Conservation (phyloP, 129 eudicot species). For the Centella asiatica region DNA sequence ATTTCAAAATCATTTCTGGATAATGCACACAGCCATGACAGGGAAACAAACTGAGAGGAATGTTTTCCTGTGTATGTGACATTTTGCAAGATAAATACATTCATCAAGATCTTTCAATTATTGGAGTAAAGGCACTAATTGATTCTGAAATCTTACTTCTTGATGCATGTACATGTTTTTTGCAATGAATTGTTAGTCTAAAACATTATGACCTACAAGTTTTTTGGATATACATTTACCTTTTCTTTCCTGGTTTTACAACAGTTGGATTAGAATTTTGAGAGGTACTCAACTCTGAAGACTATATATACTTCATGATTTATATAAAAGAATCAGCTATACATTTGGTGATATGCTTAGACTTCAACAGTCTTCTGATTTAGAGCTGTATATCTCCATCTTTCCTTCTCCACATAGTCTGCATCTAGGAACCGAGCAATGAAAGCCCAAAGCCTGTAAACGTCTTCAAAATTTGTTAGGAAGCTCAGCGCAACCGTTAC, state of each 20-base stretch:
- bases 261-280: not conserved
- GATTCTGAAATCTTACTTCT: not conserved
- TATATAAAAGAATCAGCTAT: not conserved
- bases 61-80: not conserved
- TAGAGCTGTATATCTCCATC: constrained; percentile 13
- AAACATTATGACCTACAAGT: not conserved
- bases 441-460: constrained; percentile 10
- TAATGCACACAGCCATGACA: too few species aligned
- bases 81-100: not conserved
- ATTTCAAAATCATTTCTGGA: too few species aligned
- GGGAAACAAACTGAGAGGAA: too few species aligned
- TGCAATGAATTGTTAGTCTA: not conserved
- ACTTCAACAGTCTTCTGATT: constrained; percentile 12
- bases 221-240: not conserved
- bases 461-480: constrained; percentile 6
- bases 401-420: constrained; percentile 12
- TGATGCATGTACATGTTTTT: not conserved
- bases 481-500: constrained; percentile 9
- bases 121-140: not conserved
- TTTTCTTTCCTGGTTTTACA: not conserved
- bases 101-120: not conserved
- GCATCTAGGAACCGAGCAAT: constrained; percentile 10
- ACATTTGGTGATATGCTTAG: not conserved
- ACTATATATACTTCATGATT: not conserved
- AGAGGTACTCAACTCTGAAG: too few species aligned